Evolutionary conservation across 2,329 filamentous ascomycete species (phyloP).

Genomic region (Keithomyces neogunnii): DNA sequence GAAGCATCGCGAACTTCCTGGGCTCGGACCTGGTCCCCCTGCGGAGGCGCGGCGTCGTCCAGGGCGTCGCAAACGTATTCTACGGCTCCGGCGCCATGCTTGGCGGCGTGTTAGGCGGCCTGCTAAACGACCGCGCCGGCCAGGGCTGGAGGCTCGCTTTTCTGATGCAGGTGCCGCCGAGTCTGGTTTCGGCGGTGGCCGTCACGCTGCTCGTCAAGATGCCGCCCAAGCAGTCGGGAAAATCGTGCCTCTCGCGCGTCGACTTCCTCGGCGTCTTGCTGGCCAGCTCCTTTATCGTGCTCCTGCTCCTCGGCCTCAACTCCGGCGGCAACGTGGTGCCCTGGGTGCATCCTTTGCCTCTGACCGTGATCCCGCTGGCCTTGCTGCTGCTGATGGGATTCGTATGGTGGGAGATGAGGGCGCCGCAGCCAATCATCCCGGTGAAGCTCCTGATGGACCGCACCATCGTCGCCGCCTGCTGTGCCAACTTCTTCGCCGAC

Average conservation of each 20-base stretch:
- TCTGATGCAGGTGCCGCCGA: conserved; percentile 13
- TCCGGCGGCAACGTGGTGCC: conserved; percentile 69
- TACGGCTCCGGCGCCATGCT: background rate
- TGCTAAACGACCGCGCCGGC: background rate
- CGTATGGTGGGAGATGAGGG: conserved; percentile 55
- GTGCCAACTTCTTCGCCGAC: conserved; percentile 63
- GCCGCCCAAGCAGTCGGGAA: conserved; percentile 59
- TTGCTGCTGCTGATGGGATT: conserved; percentile 49
- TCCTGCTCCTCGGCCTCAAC: conserved; percentile 65
- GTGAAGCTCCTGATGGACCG: conserved; percentile 61
- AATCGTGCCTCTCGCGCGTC: conserved; percentile 56
- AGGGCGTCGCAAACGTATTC: background rate
- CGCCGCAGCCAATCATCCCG: conserved; percentile 67
- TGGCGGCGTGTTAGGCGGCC: background rate
- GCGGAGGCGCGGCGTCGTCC: conserved; percentile 23
- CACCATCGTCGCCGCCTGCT: conserved; percentile 61
- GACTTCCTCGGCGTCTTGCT: conserved; percentile 65
- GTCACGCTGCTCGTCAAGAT: conserved; percentile 55
- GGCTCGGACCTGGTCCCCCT: conserved; percentile 58
- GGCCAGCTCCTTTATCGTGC: conserved; percentile 50
- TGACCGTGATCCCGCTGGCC: conserved; percentile 54
- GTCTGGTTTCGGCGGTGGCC: conserved; percentile 26
- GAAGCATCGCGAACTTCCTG: conserved; percentile 55
- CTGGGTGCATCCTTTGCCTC: conserved; percentile 64
- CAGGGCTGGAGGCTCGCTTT: conserved; percentile 15